Evolutionary conservation across 768 basidiomycete genomes (phyloP), one percentile per base, ranked within the genome.

Genomic region (Lactifluus rugatus): DNA sequence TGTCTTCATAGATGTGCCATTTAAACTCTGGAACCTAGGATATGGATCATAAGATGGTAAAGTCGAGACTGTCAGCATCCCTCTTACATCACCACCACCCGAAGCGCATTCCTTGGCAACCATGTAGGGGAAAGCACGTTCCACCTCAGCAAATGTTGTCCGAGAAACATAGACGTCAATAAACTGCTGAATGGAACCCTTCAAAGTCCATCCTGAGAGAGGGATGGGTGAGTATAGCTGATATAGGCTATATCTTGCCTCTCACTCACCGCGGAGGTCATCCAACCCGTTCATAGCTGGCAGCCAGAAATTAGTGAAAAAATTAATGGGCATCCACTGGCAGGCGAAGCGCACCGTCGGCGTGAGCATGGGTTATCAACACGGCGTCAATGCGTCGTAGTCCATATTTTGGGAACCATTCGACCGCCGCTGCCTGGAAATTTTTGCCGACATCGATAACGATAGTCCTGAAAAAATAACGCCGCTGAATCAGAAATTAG

Each of bases 361-460:
- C 87, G 72, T 94, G 93, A 8, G 89, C 83, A 70, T 94, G 92
- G 0, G 91, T 93, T 42, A 95, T 81, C 16, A 96, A 73, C 10
- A 95, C 76, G 42, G 81, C 84, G 64, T 88, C 83, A 54, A 87
- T 84, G 60, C 75, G 72, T 64, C 91, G 75, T 44, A 95, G 71
- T 3, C 81, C 82, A 68, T 86, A 84, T 68, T 82, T 82, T 1
- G 89, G 89, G 66, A 84, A 83, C 75, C 76, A 78, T 64, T 81
- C 76, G 34, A 75, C 58, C 5, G 78, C 76, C 26, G 78, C 73
- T 11, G 74, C 73, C 66, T 83, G 81, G 69, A 92, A 93, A 57
- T 83, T 90, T 74, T 93, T 93, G 52, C 90, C 90, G 19, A 83
- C 87, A 71, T 93, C 90, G 64, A 93, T 82, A 14, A 92, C 78